These are phyloP conservation scores for Cercospora janseana DNA, from an alignment of 2,329 filamentous ascomycete genomes.

Conservation along the genomic window DNA sequence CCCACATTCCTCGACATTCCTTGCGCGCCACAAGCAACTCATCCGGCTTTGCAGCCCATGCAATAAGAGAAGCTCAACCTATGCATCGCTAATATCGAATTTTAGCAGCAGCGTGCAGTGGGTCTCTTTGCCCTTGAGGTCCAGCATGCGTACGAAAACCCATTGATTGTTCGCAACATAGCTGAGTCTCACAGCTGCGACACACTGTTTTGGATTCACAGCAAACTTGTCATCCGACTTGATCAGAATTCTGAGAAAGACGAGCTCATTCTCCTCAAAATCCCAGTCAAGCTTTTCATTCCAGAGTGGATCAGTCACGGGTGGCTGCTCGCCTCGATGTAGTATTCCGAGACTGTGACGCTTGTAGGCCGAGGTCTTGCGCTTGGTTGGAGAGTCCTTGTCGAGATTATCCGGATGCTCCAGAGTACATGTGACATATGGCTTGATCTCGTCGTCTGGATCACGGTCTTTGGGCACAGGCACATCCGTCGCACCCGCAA, in stretches of 20 bases:
- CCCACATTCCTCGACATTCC: not conserved
- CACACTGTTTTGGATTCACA: constrained; percentile 61
- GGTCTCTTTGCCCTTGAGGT: constrained; percentile 64
- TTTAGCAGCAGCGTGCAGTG: constrained; percentile 60
- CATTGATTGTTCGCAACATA: constrained; percentile 57
- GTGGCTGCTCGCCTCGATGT: constrained; percentile 59
- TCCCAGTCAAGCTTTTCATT: constrained; percentile 66
- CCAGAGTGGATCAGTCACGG: constrained; percentile 62
- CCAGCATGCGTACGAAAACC: constrained; percentile 64
- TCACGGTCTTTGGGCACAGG: constrained; percentile 55
- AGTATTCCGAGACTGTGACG: constrained; percentile 59
- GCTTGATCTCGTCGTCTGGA: constrained; percentile 54
- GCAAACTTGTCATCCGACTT: constrained; percentile 66
- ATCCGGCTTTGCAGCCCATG: not conserved
- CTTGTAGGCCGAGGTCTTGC: constrained; percentile 61
- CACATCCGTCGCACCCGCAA: constrained; percentile 62
- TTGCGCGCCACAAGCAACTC: not conserved
- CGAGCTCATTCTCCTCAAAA: constrained; percentile 64
- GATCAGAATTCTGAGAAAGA: constrained; percentile 63
- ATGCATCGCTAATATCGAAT: constrained; percentile 56
- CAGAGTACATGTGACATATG: constrained; percentile 65
- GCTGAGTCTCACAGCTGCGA: constrained; percentile 58
- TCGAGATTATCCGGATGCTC: constrained; percentile 56
- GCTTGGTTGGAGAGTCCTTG: constrained; percentile 55
- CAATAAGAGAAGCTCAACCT: not conserved